Base-by-base conservation (phyloP, 208 protist species). In the Balamuthia mandrillaris region DNA sequence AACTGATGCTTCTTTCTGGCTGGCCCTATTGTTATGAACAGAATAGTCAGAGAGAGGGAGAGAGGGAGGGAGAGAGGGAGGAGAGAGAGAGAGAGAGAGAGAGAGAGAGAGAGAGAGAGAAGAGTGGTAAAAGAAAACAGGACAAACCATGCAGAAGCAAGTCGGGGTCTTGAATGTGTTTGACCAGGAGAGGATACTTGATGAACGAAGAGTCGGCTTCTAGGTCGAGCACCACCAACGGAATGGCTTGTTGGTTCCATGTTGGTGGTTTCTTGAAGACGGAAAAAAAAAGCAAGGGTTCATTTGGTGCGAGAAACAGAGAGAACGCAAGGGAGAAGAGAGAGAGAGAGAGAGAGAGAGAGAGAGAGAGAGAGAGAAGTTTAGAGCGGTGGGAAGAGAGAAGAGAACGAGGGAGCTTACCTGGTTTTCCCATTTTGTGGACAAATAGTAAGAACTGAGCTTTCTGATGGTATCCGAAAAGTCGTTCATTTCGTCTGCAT, bases 101-200 rank as follows among this genome's bases (percentile, higher is more conserved):
- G 24, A 63, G 56, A 7, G 24, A 9, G 10, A 18, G 33, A 63
- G 56, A 63, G 10, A 18, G 24, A 29, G 60, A 18, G 60, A 10
- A 5, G 33, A 12, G 60, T 41, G 24, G 3, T 68, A 3, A 35
- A 44, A 42, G 29, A 70, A 7, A n/a, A 63, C 9, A 63, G n/a
- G 21, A 3, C 3, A 42, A 35, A 74, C 65, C 65, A 21, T 42
- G 65, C 2, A 74, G 65, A 14, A 52, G 65, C 21, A 74, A 42
- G 24, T 35, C 2, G 6, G 65, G 65, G 41, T 74, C 65, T 29
- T 74, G 18, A 9, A 74, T 21, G 21, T 74, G 65, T 35, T 42
- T 35, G 24, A 74, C 65, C 65, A 74, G 44, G 41, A 74, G 65
- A 9, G 65, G 65, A 21, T 74, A 52, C 65, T 74, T 49, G 65